Conservation (phyloP, 2,329 filamentous ascomycete species). For the Bipolaris cookei region DNA sequence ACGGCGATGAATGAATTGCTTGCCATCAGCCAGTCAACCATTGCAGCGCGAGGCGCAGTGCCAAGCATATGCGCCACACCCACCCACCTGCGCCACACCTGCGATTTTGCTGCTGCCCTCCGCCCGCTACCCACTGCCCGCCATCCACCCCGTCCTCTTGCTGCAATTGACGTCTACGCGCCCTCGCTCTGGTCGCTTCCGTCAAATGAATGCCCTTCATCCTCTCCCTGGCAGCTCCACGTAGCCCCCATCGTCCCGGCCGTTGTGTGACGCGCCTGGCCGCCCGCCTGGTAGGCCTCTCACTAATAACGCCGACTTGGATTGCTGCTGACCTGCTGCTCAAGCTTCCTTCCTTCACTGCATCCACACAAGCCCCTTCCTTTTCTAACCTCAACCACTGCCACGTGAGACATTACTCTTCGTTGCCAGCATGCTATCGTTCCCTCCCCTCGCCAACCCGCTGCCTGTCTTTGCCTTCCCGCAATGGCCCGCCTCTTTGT, state of each 20-base stretch:
- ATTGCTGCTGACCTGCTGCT: neutral
- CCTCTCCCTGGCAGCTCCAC: constrained; percentile 40
- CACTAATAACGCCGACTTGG: neutral
- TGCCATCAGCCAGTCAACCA: neutral
- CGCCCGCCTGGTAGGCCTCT: constrained; percentile 21
- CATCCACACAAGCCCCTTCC: neutral
- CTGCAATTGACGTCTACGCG: constrained; percentile 25
- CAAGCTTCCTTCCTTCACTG: constrained; percentile 1
- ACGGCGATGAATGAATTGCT: constrained; percentile 25
- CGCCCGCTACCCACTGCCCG: constrained; percentile 17
- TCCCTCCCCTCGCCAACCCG: neutral
- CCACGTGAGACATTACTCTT: neutral
- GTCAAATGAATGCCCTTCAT: constrained; percentile 49
- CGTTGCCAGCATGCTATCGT: neutral
- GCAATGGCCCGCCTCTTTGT: neutral
- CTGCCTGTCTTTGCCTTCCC: neutral
- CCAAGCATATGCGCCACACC: constrained; percentile 30
- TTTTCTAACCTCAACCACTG: neutral
- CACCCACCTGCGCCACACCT: constrained; percentile 1
- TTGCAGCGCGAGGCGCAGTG: constrained; percentile 25
- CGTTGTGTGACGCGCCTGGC: constrained; percentile 22
- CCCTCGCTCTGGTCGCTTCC: constrained; percentile 11
- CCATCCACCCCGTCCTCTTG: constrained; percentile 3
- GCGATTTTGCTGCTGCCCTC: constrained; percentile 8
- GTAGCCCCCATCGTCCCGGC: constrained; percentile 38